Evolutionary conservation across 2,329 filamentous ascomycete species (phyloP).

Genomic region (Fusarium phyllophilum): DNA sequence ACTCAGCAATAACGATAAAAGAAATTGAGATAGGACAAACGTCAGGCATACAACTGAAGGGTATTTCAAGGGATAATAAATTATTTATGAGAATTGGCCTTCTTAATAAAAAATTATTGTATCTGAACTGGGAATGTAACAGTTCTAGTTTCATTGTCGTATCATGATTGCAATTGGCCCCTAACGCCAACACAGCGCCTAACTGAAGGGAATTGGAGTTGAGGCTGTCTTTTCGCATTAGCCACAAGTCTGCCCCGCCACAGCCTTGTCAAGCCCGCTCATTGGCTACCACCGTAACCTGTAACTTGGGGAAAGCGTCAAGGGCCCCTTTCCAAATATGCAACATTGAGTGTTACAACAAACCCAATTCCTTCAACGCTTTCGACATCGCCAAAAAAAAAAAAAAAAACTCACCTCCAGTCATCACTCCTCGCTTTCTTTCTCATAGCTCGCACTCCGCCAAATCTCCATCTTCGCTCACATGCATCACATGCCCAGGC

Average conservation of each 20-base stretch:
- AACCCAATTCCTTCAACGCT: constrained; percentile 14
- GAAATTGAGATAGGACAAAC: neutral
- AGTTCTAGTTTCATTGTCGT: constrained; percentile 4
- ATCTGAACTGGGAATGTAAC: neutral
- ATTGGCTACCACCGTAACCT: constrained; percentile 30
- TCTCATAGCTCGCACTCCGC: constrained; percentile 5
- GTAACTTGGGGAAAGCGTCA: constrained; percentile 26
- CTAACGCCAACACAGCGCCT: neutral
- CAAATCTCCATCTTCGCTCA: neutral
- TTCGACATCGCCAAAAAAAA: constrained; percentile 22
- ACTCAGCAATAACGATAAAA: neutral
- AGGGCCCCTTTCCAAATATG: constrained; percentile 32
- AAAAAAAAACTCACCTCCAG: neutral
- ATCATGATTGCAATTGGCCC: neutral
- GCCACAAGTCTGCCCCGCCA: constrained; percentile 38
- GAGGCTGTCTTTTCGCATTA: neutral
- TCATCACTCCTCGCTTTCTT: neutral
- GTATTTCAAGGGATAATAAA: neutral
- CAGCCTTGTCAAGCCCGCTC: neutral
- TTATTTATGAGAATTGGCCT: neutral
- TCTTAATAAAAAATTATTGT: neutral
- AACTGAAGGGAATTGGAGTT: neutral
- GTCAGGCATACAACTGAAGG: neutral
- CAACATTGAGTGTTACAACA: constrained; percentile 18
- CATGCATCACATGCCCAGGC: neutral